Base-by-base conservation (phyloP, 768 basidiomycete species). In the Russula lepida region DNA sequence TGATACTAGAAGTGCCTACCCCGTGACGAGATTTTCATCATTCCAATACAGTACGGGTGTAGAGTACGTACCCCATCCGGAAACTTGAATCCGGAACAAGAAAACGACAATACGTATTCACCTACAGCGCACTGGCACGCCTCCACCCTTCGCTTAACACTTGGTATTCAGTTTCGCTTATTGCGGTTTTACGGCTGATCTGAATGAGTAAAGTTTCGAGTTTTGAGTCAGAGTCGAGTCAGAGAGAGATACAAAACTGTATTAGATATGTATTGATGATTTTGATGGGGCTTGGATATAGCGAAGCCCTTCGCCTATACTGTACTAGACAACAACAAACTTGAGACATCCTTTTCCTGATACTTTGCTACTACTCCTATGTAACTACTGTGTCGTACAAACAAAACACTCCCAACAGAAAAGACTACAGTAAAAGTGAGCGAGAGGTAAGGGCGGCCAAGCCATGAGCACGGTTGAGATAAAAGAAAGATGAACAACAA, bases 221-320 rank as follows among this genome's bases (percentile, higher is more conserved):
- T n/a, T n/a, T 41, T 9, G 41, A n/a, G n/a, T 41, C n/a, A 19
- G 8, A 3, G 32, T 13, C 35, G 21, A 21, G 21, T 44, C 43
- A 44, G n/a, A 44, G n/a, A 44, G 19, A 2, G 43, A 44, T 44
- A 44, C 43, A 44, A n/a, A 37, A 41, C 21, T 12, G 11, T 11
- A 46, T 46, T 46, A 25, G n/a, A n/a, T 47, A 27, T 47, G 30
- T 41, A 54, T 54, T 53, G 39, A 27, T 65, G 33, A 35, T 28
- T 43, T 59, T 47, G 28, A 54, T 68, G 78, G 77, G 77, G 73
- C 77, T 77, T 76, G 68, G 68, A 64, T 39, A 58, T 39, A 58
- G 78, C 78, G 78, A 79, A 78, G 78, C 78, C 78, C 78, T 79
- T 79, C 78, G 78, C 77, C n/a, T n/a, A n/a, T n/a, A n/a, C n/a